Conservation (phyloP, 371 early-diverging fungal species). For the Rhizopus delemar region DNA sequence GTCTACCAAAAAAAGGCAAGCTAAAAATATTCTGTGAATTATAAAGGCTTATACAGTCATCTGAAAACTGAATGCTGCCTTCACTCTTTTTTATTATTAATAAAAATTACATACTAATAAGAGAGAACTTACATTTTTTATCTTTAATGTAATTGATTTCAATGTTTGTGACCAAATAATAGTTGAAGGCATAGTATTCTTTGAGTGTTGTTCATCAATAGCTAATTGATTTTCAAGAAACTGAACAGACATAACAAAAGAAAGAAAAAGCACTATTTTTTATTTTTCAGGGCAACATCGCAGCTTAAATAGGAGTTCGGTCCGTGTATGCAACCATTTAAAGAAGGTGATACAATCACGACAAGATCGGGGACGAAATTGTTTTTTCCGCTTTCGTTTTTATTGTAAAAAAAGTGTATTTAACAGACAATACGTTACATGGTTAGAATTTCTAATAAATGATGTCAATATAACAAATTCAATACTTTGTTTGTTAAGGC, state of each 20-base stretch:
- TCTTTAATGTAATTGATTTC: conserved; percentile 23
- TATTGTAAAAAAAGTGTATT: too few species aligned
- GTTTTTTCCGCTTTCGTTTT: too few species aligned
- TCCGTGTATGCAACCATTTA: conserved; percentile 14
- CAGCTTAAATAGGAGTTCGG: conserved; percentile 7
- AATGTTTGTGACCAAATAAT: conserved; percentile 23
- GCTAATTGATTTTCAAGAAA: too few species aligned
- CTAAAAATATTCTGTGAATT: conserved; percentile 6
- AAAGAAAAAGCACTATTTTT: too few species aligned
- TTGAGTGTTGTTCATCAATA: too few species aligned
- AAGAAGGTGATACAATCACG: conserved; percentile 14
- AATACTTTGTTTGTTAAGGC: not conserved
- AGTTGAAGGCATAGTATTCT: conserved; percentile 6
- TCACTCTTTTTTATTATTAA: conserved; percentile 8
- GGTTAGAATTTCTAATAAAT: conserved; percentile 13
- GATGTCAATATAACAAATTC: not conserved
- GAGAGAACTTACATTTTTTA: conserved; percentile 9
- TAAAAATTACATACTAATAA: not conserved
- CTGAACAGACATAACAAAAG: too few species aligned
- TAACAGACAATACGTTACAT: not conserved
- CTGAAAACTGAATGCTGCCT: conserved; percentile 4
- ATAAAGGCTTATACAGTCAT: conserved; percentile 9
- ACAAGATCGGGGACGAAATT: not conserved
- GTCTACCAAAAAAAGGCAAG: conserved; percentile 12
- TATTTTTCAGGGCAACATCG: too few species aligned